Conservation (phyloP, 352 stramenopile species). For the Globisporangium mamillatum region DNA sequence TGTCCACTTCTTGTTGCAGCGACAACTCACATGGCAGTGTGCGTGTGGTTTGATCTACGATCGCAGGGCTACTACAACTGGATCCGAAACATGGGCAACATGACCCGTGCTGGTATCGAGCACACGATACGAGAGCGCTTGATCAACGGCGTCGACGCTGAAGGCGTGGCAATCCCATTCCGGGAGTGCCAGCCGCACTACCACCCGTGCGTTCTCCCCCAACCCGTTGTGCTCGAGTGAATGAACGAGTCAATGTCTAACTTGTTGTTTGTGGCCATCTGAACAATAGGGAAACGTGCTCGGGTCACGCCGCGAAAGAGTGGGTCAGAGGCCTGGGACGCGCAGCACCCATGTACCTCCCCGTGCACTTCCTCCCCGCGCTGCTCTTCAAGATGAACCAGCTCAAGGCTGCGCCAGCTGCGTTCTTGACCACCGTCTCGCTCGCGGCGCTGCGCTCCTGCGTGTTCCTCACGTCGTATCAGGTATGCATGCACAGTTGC, state of each 20-base stretch:
- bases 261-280: background rate
- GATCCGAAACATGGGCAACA: slow-evolving; percentile 65
- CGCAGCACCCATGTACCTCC: slow-evolving; percentile 71
- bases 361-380: slow-evolving; percentile 70
- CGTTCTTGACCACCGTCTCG: slow-evolving; percentile 5
- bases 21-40: background rate
- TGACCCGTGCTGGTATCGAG: slow-evolving; percentile 69
- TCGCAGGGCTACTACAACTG: slow-evolving; percentile 75
- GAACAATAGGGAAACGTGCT: slow-evolving; percentile 59
- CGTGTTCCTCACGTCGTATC: slow-evolving; percentile 41
- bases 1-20: background rate
- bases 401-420: slow-evolving; percentile 2
- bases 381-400: slow-evolving; percentile 46
- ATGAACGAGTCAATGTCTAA: background rate
- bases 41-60: background rate
- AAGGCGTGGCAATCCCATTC: slow-evolving; percentile 44
- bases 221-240: background rate
- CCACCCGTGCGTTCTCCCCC: slow-evolving; percentile 49
- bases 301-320: slow-evolving; percentile 69
- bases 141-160: slow-evolving; percentile 38
- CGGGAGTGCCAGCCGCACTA: slow-evolving; percentile 84
- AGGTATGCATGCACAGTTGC: slow-evolving; percentile 30
- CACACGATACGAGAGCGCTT: slow-evolving; percentile 60
- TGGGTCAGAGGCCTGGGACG: slow-evolving; percentile 64
- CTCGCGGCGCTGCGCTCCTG: slow-evolving; percentile 7